Evolutionary conservation across 2,329 filamentous ascomycete species (phyloP).

Genomic region (Salinomyces thailandicus): DNA sequence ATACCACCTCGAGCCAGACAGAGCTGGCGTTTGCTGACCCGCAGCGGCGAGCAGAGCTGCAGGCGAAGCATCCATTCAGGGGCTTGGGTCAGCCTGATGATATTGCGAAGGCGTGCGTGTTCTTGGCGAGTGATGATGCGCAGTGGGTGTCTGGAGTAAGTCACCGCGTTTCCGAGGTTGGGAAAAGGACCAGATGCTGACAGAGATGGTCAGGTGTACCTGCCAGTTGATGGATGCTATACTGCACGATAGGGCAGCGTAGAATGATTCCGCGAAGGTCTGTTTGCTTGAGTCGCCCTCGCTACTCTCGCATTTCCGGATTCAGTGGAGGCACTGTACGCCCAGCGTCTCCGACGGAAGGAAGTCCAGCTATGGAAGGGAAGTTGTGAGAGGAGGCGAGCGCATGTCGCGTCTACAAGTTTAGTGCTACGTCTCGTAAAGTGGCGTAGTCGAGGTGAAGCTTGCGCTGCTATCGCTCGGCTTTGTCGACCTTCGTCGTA

Average conservation of each 20-base stretch:
- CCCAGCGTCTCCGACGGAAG: no score
- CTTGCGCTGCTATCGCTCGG: conserved; percentile 3
- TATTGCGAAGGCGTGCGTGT: conserved; percentile 36
- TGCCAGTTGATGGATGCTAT: conserved; percentile 9
- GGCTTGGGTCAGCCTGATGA: conserved; percentile 27
- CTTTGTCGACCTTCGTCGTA: not conserved
- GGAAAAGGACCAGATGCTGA: no score
- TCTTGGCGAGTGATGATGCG: conserved; percentile 35
- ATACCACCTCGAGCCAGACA: conserved; percentile 17
- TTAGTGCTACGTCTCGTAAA: not conserved
- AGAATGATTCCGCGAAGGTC: no score
- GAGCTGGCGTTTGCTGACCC: conserved; percentile 12
- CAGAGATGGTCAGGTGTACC: conserved; percentile 1
- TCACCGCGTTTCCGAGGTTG: no score
- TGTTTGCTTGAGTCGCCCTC: no score
- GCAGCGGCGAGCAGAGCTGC: conserved; percentile 16
- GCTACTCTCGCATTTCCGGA: no score
- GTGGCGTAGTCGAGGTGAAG: conserved; percentile 1
- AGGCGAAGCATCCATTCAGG: conserved; percentile 25
- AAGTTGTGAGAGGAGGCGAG: no score
- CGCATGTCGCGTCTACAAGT: no score
- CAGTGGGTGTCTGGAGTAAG: conserved; percentile 2
- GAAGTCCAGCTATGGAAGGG: no score
- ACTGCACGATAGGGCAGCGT: conserved; percentile 1
- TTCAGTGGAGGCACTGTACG: no score